These are phyloP conservation scores for Helenozyma rhizophorensis DNA, from an alignment of 805 yeast genomes.

Conservation along the genomic window DNA sequence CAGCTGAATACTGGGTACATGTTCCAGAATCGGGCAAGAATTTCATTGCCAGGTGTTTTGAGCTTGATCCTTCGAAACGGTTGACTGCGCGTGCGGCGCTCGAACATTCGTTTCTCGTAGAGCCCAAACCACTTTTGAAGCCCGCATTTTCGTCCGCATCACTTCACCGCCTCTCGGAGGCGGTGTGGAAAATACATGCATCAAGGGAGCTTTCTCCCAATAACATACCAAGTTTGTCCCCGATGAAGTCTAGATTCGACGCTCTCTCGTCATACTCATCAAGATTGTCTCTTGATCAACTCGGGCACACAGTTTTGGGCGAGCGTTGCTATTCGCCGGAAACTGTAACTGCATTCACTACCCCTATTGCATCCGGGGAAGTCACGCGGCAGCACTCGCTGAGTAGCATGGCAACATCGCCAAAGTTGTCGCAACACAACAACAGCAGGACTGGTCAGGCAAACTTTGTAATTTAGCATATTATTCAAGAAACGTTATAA, in stretches of 20 bases:
- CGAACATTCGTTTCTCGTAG: slow-evolving; percentile 38
- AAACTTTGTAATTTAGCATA: slow-evolving; percentile 4
- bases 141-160: slow-evolving; percentile 12
- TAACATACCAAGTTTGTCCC: background rate
- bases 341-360: slow-evolving; percentile 13
- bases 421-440: background rate
- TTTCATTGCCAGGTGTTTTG: slow-evolving; percentile 54
- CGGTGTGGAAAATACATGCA: slow-evolving; percentile 11
- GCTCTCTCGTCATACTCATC: slow-evolving; percentile 1
- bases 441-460: slow-evolving; percentile 1
- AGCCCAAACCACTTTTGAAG: background rate
- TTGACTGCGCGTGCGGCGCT: slow-evolving; percentile 42
- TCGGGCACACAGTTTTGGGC: slow-evolving; percentile 9
- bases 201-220: slow-evolving; percentile 6
- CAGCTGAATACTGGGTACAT: slow-evolving; percentile 53
- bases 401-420: slow-evolving; percentile 4
- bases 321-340: slow-evolving; percentile 16
- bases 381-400: slow-evolving; percentile 13
- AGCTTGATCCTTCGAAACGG: slow-evolving; percentile 41
- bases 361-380: slow-evolving; percentile 13
- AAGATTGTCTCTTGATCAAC: slow-evolving; percentile 5
- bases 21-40: slow-evolving; percentile 52
- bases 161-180: slow-evolving; percentile 11
- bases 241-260: background rate
- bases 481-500: no score